A percentile compares a stretch with the other conserved stretches of the same genome.
Evolutionary conservation across 2,329 filamentous ascomycete genomes (phyloP).

Genomic region (Mollisia scopiformis): DNA sequence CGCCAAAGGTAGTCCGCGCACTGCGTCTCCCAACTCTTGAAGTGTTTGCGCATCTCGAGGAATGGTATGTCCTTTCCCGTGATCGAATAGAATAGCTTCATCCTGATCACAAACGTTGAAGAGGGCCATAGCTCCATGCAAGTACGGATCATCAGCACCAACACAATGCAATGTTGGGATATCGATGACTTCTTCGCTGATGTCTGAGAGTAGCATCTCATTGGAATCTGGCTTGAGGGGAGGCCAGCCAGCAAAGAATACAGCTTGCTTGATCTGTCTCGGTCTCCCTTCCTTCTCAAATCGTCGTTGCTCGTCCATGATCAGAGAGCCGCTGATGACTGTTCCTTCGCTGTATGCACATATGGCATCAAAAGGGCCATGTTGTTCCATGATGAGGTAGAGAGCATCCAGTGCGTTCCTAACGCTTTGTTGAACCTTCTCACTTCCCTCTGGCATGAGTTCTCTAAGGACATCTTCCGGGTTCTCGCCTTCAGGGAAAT

Average conservation of each 20-base stretch:
- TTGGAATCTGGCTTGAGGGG: conserved; percentile 48
- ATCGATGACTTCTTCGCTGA: conserved; percentile 51
- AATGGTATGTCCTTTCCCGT: conserved; percentile 66
- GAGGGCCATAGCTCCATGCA: conserved; percentile 61
- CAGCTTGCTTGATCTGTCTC: conserved; percentile 43
- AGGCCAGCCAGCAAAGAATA: conserved; percentile 57
- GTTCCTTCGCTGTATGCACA: conserved; percentile 64
- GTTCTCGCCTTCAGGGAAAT: conserved; percentile 29
- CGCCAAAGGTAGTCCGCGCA: conserved; percentile 16
- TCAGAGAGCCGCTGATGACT: conserved; percentile 53
- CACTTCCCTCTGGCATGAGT: conserved; percentile 21
- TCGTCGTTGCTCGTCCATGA: conserved; percentile 53
- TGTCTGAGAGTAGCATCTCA: conserved; percentile 51
- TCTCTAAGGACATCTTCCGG: conserved; percentile 29
- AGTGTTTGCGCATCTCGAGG: conserved; percentile 49
- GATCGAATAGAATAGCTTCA: conserved; percentile 63
- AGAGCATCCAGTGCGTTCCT: conserved; percentile 35
- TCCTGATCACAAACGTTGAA: conserved; percentile 65
- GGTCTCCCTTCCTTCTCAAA: conserved; percentile 37
- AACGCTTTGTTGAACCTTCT: conserved; percentile 27
- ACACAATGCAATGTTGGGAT: conserved; percentile 57
- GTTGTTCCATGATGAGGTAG: conserved; percentile 47
- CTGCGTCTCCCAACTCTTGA: conserved; percentile 34
- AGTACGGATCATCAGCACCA: conserved; percentile 60
- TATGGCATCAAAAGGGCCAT: conserved; percentile 52